Conservation (phyloP, 371 early-diverging fungal genomes). For the Sporodiniella umbellata region DNA sequence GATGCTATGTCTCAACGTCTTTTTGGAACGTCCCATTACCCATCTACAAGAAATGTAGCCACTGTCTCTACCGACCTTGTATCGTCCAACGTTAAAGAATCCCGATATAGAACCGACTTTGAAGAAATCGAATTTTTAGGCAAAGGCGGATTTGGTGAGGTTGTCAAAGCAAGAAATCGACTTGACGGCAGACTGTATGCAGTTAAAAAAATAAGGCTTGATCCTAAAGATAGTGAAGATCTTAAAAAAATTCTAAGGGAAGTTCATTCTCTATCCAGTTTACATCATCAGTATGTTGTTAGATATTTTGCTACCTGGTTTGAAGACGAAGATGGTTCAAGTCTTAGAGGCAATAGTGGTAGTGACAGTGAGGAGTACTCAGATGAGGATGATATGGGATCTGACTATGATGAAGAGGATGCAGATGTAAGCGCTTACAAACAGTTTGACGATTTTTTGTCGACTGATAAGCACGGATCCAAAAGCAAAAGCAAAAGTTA, state of each 20-base stretch:
- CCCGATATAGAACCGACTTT: slow-evolving; percentile 85
- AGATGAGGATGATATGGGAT: slow-evolving; percentile 35
- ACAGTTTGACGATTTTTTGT: slow-evolving; percentile 51
- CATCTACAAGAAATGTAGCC: not conserved
- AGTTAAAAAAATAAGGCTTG: slow-evolving; percentile 81
- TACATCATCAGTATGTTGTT: slow-evolving; percentile 91
- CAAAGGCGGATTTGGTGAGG: slow-evolving; percentile 92
- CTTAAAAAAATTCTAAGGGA: slow-evolving; percentile 85
- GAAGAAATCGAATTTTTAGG: slow-evolving; percentile 93
- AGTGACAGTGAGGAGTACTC: slow-evolving; percentile 51
- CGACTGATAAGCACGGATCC: slow-evolving; percentile 35
- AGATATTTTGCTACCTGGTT: slow-evolving; percentile 96
- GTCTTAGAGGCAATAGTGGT: slow-evolving; percentile 34
- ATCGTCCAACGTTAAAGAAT: slow-evolving; percentile 17
- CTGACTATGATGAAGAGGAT: slow-evolving; percentile 45
- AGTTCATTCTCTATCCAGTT: slow-evolving; percentile 84
- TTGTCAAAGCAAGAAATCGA: slow-evolving; percentile 87
- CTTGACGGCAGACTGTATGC: slow-evolving; percentile 88
- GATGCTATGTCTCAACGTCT: not conserved
- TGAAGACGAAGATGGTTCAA: slow-evolving; percentile 53
- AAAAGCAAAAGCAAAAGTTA: slow-evolving; percentile 52
- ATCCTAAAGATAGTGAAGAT: slow-evolving; percentile 73
- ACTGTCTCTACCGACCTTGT: not conserved
- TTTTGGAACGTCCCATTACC: not conserved
- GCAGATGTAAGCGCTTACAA: slow-evolving; percentile 49